phyloP scores from a whole-genome alignment of 805 yeast species.

The Candida jianshihensis region DNA sequence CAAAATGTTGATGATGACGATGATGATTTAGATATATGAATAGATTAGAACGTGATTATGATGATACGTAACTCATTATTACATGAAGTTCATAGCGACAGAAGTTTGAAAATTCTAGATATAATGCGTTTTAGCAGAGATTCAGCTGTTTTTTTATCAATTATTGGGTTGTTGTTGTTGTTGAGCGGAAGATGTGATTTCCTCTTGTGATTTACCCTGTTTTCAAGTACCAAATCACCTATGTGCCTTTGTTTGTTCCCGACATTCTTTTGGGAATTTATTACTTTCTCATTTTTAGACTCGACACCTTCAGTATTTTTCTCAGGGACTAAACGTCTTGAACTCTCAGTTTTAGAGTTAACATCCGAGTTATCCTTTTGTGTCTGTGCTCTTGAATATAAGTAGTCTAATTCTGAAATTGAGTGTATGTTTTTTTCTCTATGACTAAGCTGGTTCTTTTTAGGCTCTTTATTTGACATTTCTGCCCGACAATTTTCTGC shows the following conservation, averaged over 20 bases:
- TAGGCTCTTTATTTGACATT: background rate
- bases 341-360: background rate
- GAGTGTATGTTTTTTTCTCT: constrained; percentile 2
- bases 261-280: too few relatives aligned
- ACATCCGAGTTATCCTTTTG: too few relatives aligned
- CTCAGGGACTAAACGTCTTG: too few relatives aligned
- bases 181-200: background rate
- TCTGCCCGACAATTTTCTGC: background rate
- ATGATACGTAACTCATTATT: too few relatives aligned
- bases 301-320: too few relatives aligned
- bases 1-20: constrained; percentile 10
- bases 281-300: too few relatives aligned
- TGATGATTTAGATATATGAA: constrained; percentile 28
- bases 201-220: constrained; percentile 3
- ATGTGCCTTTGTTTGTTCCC: background rate
- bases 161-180: background rate
- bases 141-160: background rate
- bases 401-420: constrained; percentile 2
- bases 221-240: constrained; percentile 7
- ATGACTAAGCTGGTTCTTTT: too few relatives aligned
- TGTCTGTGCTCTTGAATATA: too few relatives aligned
- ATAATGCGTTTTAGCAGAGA: background rate
- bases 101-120: background rate
- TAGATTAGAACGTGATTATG: too few relatives aligned
- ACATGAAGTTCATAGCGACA: too few relatives aligned